These are phyloP conservation scores for Picocystis salinarum DNA, from an alignment of 139 green algal genomes.

Conservation along the genomic window DNA sequence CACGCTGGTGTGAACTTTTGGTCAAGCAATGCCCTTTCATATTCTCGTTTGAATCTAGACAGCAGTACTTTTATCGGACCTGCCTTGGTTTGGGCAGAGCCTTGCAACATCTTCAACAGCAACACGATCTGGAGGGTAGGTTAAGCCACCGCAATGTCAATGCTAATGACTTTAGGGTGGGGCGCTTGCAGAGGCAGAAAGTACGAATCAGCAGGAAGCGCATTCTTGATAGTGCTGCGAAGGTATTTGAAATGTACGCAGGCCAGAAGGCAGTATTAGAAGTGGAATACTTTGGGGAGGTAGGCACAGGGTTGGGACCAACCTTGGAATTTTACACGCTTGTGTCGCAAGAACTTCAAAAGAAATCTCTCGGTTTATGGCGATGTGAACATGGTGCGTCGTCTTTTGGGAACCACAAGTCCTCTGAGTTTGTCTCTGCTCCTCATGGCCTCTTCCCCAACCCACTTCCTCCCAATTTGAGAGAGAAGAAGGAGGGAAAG, in stretches of 20 bases:
- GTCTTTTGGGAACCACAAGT: neutral
- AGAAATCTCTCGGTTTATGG: constrained; percentile 59
- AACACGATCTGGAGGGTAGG: constrained; percentile 37
- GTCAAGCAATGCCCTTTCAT: constrained; percentile 41
- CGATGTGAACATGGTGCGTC: constrained; percentile 28
- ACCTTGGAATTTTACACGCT: constrained; percentile 98
- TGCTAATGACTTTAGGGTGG: constrained; percentile 40
- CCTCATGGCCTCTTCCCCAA: constrained; percentile 71
- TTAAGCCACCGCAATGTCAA: constrained; percentile 15
- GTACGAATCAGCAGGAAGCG: constrained; percentile 54
- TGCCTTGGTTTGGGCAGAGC: constrained; percentile 66
- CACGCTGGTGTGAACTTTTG: constrained; percentile 55
- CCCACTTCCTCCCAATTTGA: constrained; percentile 28
- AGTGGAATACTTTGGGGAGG: constrained; percentile 85
- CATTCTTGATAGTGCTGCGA: constrained; percentile 66
- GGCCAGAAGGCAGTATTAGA: constrained; percentile 33
- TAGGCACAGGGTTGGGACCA: constrained; percentile 79
- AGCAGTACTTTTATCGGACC: constrained; percentile 73
- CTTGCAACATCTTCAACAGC: constrained; percentile 67
- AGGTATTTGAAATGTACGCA: constrained; percentile 44
- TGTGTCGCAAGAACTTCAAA: constrained; percentile 75
- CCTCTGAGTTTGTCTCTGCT: constrained; percentile 35
- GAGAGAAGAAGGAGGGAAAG: constrained; percentile 3
- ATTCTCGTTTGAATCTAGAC: constrained; percentile 72
- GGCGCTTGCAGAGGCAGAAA: constrained; percentile 73